Percentiles rank a stretch among this genome's conserved stretches.
Conservation (phyloP, 2,329 filamentous ascomycete genomes). For the Amauroascus verrucosus region DNA sequence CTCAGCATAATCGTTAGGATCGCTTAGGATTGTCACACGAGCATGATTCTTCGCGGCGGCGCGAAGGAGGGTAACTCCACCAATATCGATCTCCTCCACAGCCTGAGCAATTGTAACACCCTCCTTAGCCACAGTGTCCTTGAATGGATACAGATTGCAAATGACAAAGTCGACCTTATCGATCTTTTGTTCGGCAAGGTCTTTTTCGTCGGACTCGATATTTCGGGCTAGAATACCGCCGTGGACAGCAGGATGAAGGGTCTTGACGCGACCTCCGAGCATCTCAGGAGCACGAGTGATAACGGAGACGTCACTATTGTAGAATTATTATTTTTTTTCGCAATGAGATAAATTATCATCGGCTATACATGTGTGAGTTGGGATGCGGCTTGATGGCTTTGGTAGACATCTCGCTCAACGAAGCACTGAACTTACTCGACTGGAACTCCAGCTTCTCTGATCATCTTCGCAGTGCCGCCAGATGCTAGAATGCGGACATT, state of each 20-base stretch:
- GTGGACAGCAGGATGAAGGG: constrained; percentile 86
- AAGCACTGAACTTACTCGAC: constrained; percentile 85
- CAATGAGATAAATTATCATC: neutral
- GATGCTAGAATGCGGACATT: constrained; percentile 90
- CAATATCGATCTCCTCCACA: constrained; percentile 98
- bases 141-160: constrained; percentile 99
- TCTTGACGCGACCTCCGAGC: constrained; percentile 87
- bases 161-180: constrained; percentile 91
- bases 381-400: too few species aligned
- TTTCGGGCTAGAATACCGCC: constrained; percentile 80
- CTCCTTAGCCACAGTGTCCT: constrained; percentile 92
- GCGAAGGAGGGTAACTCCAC: constrained; percentile 88
- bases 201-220: constrained; percentile 91
- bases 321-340: neutral
- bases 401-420: too few species aligned
- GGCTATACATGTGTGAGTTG: too few species aligned
- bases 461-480: constrained; percentile 90
- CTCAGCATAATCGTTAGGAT: constrained; percentile 84
- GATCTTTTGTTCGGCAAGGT: constrained; percentile 89
- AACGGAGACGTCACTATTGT: constrained; percentile 75
- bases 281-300: constrained; percentile 97
- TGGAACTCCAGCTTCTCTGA: constrained; percentile 86
- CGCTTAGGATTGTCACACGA: constrained; percentile 89
- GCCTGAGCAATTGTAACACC: constrained; percentile 95
- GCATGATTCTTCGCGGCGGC: constrained; percentile 97